Conservation (phyloP, 768 basidiomycete genomes). For the Mycena capillaripes region DNA sequence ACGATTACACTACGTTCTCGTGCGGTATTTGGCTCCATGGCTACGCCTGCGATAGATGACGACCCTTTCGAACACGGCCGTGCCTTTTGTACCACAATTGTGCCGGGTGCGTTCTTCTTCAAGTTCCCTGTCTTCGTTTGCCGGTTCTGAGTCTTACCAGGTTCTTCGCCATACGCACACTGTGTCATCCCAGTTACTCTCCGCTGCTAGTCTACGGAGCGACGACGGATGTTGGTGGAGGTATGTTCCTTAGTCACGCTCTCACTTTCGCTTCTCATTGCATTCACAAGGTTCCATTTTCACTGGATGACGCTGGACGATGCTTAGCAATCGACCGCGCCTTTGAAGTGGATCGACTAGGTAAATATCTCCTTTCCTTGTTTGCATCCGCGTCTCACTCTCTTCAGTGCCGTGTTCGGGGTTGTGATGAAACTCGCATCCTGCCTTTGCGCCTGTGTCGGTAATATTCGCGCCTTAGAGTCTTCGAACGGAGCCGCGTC, state of each 20-base stretch:
- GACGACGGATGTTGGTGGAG: constrained; percentile 13
- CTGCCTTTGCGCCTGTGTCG: neutral
- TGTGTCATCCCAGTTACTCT: neutral
- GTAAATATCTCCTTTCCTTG: neutral
- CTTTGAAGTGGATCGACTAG: constrained; percentile 5
- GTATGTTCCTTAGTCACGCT: neutral
- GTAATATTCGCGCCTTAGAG: neutral
- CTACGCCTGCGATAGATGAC: neutral
- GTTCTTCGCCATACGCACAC: constrained; percentile 1
- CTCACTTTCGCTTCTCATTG: neutral
- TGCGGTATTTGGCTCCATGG: constrained; percentile 2
- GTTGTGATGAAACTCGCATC: neutral
- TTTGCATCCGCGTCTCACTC: neutral
- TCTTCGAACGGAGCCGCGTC: no score
- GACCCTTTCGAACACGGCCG: neutral
- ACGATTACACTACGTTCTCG: neutral
- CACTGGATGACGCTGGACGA: neutral
- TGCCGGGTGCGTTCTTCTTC: neutral
- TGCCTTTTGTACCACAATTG: neutral
- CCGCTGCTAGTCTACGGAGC: neutral
- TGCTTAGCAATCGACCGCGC: neutral
- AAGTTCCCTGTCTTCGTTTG: neutral
- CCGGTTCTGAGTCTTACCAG: neutral
- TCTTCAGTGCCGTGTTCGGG: neutral
- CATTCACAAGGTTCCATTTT: constrained; percentile 4